Evolutionary conservation across 1,284 basidiomycete genomes (phyloP), one percentile per base, ranked within the genome.

Genomic region (Moesziomyces aphidis): DNA sequence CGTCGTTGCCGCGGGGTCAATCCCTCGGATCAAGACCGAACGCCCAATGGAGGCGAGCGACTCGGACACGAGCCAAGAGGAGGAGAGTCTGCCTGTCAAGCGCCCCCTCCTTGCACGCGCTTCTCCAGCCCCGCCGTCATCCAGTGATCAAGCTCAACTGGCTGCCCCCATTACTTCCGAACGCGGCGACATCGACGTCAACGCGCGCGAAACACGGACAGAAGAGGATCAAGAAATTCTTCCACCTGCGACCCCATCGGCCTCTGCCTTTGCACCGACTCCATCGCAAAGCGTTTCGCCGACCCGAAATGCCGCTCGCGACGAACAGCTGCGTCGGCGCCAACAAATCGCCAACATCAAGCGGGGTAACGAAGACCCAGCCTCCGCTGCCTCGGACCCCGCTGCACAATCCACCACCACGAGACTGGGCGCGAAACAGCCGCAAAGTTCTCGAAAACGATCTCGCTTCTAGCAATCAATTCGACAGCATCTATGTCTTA

Each of bases 261-360:
- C 59, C 9, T 19, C 59, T n/a, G 45, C 59, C 0, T 45, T 57
- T 3, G 47, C 23, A 4, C 43, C 55, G 0, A 22, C 55, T 5
- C 23, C 48, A 5, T 62, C 59, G 5, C 65, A 61, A 34, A 28
- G 21, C 13, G 31, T 34, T 11, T 61, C 50, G 17, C 44, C 55
- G 0, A 46, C 59, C 24, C 57, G 19, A 5, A 21, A 28, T 31
- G 34, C 54, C 7, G 43, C 47, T n/a, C 65, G 65, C n/a, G 24
- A 61, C 1, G 51, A 68, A 26, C 65, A 68, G 23, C 51, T 47
- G 11, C 65, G 65, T 46, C 59, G 65, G 15, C 59, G 59, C n/a
- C 22, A 61, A 39, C 47, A 68, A 48, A 68, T 68, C 15, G 65
- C 65, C 15, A 53, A n/a, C 5, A 58, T 68, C 53, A 68, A 68